These are phyloP conservation scores for Mariannaea elegans DNA, from an alignment of 2,329 filamentous ascomycete species.

Conservation along the genomic window DNA sequence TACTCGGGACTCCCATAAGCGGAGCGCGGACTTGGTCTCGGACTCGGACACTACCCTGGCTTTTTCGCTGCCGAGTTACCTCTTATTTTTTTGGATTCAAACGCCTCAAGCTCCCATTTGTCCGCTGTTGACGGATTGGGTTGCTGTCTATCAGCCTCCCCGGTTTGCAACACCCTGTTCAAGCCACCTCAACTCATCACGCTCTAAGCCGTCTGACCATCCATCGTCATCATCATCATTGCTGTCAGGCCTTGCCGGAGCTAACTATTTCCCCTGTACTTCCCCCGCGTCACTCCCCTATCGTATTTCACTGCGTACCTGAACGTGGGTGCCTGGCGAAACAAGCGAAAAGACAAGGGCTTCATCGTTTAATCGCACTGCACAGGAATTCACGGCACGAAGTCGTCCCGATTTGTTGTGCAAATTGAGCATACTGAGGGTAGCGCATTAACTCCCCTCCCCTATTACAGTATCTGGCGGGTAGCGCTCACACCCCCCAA, in stretches of 20 bases:
- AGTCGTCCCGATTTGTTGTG: constrained; percentile 4
- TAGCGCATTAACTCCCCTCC: background rate
- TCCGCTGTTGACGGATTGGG: background rate
- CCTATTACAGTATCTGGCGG: background rate
- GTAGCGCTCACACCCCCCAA: constrained; percentile 3
- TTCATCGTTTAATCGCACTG: background rate
- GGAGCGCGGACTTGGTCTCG: constrained; percentile 4
- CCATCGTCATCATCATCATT: background rate
- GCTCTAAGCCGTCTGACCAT: background rate
- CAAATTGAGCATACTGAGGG: background rate
- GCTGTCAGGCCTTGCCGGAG: background rate
- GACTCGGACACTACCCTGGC: background rate
- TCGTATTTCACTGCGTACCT: background rate
- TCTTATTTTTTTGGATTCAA: background rate
- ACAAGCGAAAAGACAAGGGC: background rate
- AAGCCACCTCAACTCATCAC: background rate
- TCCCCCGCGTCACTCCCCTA: background rate
- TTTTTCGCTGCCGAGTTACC: background rate
- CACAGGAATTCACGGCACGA: constrained; percentile 6
- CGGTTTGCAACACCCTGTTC: background rate
- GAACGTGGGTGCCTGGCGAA: background rate
- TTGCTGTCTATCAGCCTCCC: background rate
- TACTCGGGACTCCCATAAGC: background rate
- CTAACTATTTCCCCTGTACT: background rate
- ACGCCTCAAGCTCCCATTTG: background rate